A percentile compares a stretch with the other conserved stretches of the same genome.
Conservation (phyloP, 1,284 basidiomycete species). For the Irpex rosettiformis region DNA sequence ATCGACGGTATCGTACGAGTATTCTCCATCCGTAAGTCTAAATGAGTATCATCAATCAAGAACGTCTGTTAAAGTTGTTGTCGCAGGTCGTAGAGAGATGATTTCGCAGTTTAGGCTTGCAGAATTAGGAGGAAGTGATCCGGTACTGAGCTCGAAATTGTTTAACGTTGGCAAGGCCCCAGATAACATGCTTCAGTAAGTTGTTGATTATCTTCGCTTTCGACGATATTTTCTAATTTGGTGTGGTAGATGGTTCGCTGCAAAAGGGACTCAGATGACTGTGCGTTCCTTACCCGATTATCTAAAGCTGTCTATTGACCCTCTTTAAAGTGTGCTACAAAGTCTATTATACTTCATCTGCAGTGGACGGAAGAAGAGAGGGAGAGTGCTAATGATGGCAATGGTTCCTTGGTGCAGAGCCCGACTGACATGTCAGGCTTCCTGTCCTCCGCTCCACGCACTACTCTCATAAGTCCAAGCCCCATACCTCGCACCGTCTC, state of each 20-base stretch:
- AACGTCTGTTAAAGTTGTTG: slow-evolving; percentile 7
- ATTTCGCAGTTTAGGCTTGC: slow-evolving; percentile 85
- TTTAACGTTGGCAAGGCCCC: slow-evolving; percentile 74
- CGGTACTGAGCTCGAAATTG: slow-evolving; percentile 59
- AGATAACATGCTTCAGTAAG: slow-evolving; percentile 80
- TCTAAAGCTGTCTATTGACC: neutral
- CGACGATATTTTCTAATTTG: slow-evolving; percentile 1
- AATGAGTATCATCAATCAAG: neutral
- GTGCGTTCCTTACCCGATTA: slow-evolving; percentile 38
- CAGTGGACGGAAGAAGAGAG: slow-evolving; percentile 74
- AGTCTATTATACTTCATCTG: slow-evolving; percentile 82
- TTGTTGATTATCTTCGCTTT: slow-evolving; percentile 13
- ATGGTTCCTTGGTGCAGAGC: slow-evolving; percentile 7
- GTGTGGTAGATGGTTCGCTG: slow-evolving; percentile 75
- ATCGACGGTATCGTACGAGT: slow-evolving; percentile 90
- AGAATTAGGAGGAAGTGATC: slow-evolving; percentile 71
- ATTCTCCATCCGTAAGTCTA: slow-evolving; percentile 77
- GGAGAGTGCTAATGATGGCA: slow-evolving; percentile 8
- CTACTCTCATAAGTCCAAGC: slow-evolving; percentile 24
- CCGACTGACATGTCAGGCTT: slow-evolving; percentile 17
- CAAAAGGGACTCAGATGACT: slow-evolving; percentile 87
- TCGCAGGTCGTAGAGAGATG: slow-evolving; percentile 75
- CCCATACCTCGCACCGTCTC: slow-evolving; percentile 32
- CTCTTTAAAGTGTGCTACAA: slow-evolving; percentile 74
- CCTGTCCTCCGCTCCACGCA: slow-evolving; percentile 19